A percentile compares a stretch with the other conserved stretches of the same genome.
Evolutionary conservation across 2,329 filamentous ascomycete genomes (phyloP).

Genomic region (Tolypocladium pustulatum): DNA sequence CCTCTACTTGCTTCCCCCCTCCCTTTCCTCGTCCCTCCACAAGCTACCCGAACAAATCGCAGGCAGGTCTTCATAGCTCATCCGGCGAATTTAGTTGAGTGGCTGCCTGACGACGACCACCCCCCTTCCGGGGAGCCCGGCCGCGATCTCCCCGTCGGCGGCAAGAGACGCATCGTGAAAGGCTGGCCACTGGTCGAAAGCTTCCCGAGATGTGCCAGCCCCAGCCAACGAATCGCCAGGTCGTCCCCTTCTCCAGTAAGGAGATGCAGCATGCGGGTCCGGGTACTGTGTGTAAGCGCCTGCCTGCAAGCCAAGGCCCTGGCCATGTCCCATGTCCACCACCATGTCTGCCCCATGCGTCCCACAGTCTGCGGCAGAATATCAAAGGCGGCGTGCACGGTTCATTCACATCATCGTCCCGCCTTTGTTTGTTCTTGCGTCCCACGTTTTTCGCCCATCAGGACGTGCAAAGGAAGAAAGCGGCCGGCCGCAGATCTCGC

Average conservation of each 20-base stretch:
- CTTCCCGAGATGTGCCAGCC: constrained; percentile 8
- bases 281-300: constrained; percentile 3
- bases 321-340: background rate
- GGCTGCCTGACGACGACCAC: constrained; percentile 5
- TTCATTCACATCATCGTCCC: background rate
- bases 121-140: background rate
- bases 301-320: constrained; percentile 1
- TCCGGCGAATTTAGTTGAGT: background rate
- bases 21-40: background rate
- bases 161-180: constrained; percentile 28
- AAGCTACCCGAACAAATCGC: background rate
- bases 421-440: background rate
- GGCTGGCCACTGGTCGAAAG: constrained; percentile 16
- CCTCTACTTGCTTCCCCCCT: background rate
- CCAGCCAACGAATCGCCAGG: constrained; percentile 4
- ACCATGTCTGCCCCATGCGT: background rate
- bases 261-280: background rate
- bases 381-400: background rate
- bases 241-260: background rate
- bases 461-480: constrained; percentile 6
- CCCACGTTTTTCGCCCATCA: background rate
- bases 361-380: background rate
- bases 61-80: background rate
- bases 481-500: constrained; percentile 22
- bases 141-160: constrained; percentile 19